phyloP scores from a whole-genome alignment of 2,329 filamentous ascomycete species.

The Sclerotinia spermophila region DNA sequence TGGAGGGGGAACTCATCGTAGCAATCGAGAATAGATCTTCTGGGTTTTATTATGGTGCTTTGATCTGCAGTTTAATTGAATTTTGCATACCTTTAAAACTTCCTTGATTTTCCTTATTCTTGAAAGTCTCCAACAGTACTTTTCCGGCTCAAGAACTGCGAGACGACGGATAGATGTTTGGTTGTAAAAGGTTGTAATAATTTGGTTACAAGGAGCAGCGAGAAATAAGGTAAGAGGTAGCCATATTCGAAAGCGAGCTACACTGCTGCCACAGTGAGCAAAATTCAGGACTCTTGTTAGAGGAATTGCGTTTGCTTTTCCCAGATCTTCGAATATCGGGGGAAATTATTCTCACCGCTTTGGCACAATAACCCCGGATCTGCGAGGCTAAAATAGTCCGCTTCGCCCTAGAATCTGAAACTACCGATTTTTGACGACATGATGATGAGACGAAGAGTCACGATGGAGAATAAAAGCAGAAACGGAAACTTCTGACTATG shows the following conservation, averaged over 20 bases:
- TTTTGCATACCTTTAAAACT: background rate
- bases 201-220: background rate
- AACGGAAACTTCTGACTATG: background rate
- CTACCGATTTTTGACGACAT: background rate
- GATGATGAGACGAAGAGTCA: background rate
- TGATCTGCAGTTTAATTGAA: accelerated
- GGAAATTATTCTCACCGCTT: background rate
- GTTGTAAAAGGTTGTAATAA: background rate
- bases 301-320: background rate
- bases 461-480: background rate
- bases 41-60: background rate
- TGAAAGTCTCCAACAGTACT: too few species aligned
- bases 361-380: background rate
- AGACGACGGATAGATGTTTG: background rate
- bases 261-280: background rate
- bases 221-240: background rate
- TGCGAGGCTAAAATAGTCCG: background rate
- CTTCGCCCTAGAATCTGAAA: background rate
- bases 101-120: too few species aligned
- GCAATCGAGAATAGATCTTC: too few species aligned
- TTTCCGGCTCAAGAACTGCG: background rate
- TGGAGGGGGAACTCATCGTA: background rate
- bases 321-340: background rate
- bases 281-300: background rate
- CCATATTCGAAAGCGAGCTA: background rate